Evolutionary conservation across 331 rosid species (phyloP).

Genomic region (Quercus phellos): DNA sequence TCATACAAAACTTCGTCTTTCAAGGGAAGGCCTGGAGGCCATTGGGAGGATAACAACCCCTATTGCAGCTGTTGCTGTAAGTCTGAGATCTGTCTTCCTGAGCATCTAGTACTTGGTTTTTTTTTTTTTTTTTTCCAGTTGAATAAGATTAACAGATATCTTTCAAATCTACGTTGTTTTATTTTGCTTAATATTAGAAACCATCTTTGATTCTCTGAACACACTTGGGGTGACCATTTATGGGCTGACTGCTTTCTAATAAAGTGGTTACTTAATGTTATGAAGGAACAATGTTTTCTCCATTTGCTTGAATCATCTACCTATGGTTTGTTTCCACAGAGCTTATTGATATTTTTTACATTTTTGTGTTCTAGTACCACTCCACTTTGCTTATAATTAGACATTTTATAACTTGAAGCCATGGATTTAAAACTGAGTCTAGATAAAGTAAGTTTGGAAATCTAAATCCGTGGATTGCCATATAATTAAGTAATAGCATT

Average conservation of each 20-base stretch:
- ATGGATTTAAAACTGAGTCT: not conserved
- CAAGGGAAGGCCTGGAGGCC: constrained; percentile 87
- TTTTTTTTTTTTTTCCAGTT: not conserved
- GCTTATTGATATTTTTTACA: not conserved
- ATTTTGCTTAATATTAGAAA: not conserved
- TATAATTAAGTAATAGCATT: not conserved
- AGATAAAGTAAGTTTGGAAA: not conserved
- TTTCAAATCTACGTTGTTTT: not conserved
- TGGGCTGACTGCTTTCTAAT: not conserved
- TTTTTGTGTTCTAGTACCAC: not conserved
- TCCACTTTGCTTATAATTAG: not conserved
- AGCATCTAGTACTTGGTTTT: not conserved
- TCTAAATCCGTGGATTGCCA: not conserved
- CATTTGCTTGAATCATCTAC: constrained; percentile 2
- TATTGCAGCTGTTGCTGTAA: constrained; percentile 85
- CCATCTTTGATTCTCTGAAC: not conserved
- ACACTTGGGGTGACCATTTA: not conserved
- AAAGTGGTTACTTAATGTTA: not conserved
- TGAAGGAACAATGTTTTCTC: not conserved
- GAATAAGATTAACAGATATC: not conserved
- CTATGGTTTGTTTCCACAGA: not conserved
- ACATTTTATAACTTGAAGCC: not conserved
- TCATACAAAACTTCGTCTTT: constrained; percentile 87
- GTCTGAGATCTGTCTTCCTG: constrained; percentile 22
- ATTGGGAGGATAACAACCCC: constrained; percentile 76